Percentiles rank a stretch among this genome's conserved stretches.
phyloP scores from a whole-genome alignment of 2,329 filamentous ascomycete genomes.

The Phialophora expanda region DNA sequence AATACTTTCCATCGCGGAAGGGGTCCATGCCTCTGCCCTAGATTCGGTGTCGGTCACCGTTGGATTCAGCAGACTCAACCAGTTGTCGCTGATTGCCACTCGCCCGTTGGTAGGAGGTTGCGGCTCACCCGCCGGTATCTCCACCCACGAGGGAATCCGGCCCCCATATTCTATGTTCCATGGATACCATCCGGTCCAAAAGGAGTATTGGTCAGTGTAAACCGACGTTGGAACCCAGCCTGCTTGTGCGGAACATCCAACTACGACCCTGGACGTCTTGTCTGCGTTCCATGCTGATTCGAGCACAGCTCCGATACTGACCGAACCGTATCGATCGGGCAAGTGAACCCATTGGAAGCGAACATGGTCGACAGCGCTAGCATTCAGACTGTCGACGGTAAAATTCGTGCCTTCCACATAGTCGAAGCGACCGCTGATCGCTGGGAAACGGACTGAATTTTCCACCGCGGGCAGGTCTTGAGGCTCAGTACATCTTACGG shows the following conservation, averaged over 20 bases:
- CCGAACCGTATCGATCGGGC: constrained; percentile 6
- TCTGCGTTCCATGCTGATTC: constrained; percentile 17
- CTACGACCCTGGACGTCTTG: constrained; percentile 6
- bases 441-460: constrained; percentile 17
- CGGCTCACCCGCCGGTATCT: not conserved
- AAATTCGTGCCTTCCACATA: constrained; percentile 8
- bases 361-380: constrained; percentile 5
- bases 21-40: not conserved
- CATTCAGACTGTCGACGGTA: constrained; percentile 9
- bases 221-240: constrained; percentile 15
- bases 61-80: constrained; percentile 15
- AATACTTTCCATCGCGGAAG: constrained; percentile 22
- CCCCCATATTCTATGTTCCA: constrained; percentile 17
- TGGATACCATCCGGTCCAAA: constrained; percentile 21
- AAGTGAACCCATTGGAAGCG: constrained; percentile 15
- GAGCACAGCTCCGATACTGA: constrained; percentile 16
- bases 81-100: constrained; percentile 16
- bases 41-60: not conserved
- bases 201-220: constrained; percentile 13
- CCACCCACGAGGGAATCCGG: constrained; percentile 14
- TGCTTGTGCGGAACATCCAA: constrained; percentile 14
- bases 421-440: constrained; percentile 18
- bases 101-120: constrained; percentile 19
- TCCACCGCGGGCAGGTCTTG: not conserved
- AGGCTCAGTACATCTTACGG: not conserved